Evolutionary conservation across 208 protist genomes (phyloP), one percentile per base, ranked within the genome.

Genomic region (Leptomonas pyrrhocoris): DNA sequence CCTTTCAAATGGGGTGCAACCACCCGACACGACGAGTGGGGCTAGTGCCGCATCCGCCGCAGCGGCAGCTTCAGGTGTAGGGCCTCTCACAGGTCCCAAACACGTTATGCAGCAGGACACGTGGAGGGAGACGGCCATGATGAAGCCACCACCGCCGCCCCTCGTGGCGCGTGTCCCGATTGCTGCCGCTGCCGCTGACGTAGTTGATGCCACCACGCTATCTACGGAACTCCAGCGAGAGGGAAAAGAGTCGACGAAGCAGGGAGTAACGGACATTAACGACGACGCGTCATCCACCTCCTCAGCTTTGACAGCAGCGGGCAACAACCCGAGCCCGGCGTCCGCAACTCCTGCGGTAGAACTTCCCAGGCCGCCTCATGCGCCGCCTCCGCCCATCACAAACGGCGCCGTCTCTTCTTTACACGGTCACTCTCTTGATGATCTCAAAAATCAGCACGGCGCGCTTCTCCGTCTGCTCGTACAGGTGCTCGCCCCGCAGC

Each of bases 391-490:
- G 18, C 13, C 48, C 28, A n/a, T n/a, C 3, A 4, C 48, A 30
- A 28, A n/a, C 9, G 23, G 9, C n/a, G 9, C 34, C 25, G 12
- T 43, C n/a, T 60, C 69, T 6, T 46, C 51, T 28, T 48, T 72
- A 16, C 15, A 49, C 2, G 58, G 51, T 0, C 64, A 67, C 7
- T 49, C 72, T 2, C 13, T 77, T 2, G 36, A 58, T 0, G 46
- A 62, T 11, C 30, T 77, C 2, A 27, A 38, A 15, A 54, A 59
- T 11, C 25, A 72, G 42, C 72, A 77, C 49, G n/a, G 36, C 31
- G 64, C 64, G 4, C 58, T 77, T 16, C 31, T 72, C n/a, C 59
- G 56, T 19, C 58, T 67, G 55, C 50, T 77, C 9, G 72, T 77
- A 21, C 64, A 62, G 40, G 38, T 58, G 31, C 50, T 77, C 8